A percentile compares a stretch with the other conserved stretches of the same genome.
Evolutionary conservation across 1,139 yeast species (phyloP).

Genomic region (Eremothecium gossypii): DNA sequence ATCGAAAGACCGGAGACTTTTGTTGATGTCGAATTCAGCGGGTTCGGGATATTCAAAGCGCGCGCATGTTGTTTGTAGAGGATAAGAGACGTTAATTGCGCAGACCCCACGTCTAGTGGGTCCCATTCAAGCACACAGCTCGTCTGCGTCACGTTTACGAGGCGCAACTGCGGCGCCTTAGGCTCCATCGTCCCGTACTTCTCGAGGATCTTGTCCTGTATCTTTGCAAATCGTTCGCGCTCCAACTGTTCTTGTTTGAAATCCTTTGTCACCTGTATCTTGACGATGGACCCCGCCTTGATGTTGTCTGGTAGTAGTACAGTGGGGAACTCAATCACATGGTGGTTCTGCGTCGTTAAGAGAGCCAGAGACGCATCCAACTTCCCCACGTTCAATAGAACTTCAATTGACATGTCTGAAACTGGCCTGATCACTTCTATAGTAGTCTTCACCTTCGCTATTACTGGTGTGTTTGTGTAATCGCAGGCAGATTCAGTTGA

Average conservation of each 20-base stretch:
- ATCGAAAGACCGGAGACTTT: slow-evolving; percentile 87
- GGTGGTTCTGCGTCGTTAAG: slow-evolving; percentile 84
- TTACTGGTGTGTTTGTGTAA: too few relatives aligned
- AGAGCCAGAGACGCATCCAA: slow-evolving; percentile 91
- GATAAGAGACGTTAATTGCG: slow-evolving; percentile 66
- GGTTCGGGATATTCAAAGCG: slow-evolving; percentile 80
- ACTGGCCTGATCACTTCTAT: too few relatives aligned
- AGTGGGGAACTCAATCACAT: slow-evolving; percentile 92
- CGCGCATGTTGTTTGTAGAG: slow-evolving; percentile 63
- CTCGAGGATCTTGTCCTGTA: slow-evolving; percentile 66
- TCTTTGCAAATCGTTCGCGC: slow-evolving; percentile 43
- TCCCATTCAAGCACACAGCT: slow-evolving; percentile 96
- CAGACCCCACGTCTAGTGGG: slow-evolving; percentile 70
- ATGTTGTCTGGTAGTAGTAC: slow-evolving; percentile 84
- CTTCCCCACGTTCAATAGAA: slow-evolving; percentile 89
- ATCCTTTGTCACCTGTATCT: slow-evolving; percentile 77
- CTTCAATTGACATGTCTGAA: slow-evolving; percentile 29
- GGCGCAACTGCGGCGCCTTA: slow-evolving; percentile 55
- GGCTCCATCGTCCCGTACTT: slow-evolving; percentile 74
- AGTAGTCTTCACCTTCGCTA: too few relatives aligned
- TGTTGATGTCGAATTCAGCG: slow-evolving; percentile 68
- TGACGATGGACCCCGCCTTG: slow-evolving; percentile 87
- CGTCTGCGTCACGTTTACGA: slow-evolving; percentile 83
- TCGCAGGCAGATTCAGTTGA: too few relatives aligned
- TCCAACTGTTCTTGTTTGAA: slow-evolving; percentile 58